Conservation (phyloP, 768 basidiomycete genomes). For the Tulasnella calospora region DNA sequence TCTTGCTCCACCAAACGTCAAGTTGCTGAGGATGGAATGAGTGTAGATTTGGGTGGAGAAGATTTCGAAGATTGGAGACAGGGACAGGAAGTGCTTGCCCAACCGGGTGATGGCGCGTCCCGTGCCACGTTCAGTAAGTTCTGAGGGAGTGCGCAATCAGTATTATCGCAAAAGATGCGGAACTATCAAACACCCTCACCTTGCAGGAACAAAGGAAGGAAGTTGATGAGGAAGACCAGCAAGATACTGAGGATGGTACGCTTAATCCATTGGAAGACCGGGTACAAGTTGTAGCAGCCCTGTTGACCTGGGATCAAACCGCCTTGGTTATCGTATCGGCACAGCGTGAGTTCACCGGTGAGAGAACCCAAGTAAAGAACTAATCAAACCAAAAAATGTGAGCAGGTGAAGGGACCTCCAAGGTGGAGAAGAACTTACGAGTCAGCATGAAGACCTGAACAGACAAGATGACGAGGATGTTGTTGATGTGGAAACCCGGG, state of each 20-base stretch:
- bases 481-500: slow-evolving; percentile 99
- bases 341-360: slow-evolving; percentile 72
- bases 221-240: slow-evolving; percentile 96
- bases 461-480: slow-evolving; percentile 95
- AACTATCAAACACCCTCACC: slow-evolving; percentile 47
- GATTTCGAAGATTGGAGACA: slow-evolving; percentile 94
- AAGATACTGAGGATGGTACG: slow-evolving; percentile 97
- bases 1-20: slow-evolving; percentile 94
- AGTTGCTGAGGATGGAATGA: slow-evolving; percentile 93
- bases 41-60: slow-evolving; percentile 99
- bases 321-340: slow-evolving; percentile 66
- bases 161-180: neutral
- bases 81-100: slow-evolving; percentile 86
- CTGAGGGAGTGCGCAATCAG: slow-evolving; percentile 43
- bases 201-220: slow-evolving; percentile 90
- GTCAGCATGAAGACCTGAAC: slow-evolving; percentile 93
- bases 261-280: slow-evolving; percentile 91
- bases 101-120: slow-evolving; percentile 85
- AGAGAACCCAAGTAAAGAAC: slow-evolving; percentile 94
- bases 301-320: slow-evolving; percentile 68
- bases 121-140: slow-evolving; percentile 92
- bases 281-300: slow-evolving; percentile 90
- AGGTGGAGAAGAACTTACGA: slow-evolving; percentile 48
- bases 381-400: slow-evolving; percentile 37
- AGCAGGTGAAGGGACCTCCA: slow-evolving; percentile 9